Conservation (phyloP, 768 basidiomycete genomes). For the Mycena kentingensis region DNA sequence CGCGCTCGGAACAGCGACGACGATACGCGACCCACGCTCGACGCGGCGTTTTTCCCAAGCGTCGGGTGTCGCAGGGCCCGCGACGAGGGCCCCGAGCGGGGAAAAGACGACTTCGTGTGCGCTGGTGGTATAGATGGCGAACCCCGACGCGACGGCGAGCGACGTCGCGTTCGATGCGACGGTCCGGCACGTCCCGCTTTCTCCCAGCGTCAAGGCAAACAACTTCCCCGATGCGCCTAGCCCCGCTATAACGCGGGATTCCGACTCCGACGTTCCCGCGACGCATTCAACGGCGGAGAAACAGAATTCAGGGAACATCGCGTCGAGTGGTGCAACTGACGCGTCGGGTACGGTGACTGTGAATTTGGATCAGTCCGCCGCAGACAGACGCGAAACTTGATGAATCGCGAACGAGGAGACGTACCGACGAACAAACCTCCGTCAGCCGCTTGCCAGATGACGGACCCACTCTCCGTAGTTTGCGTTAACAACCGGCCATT, state of each 20-base stretch:
- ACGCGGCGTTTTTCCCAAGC: conserved; percentile 75
- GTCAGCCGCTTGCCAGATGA: conserved; percentile 45
- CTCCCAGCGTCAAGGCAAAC: conserved; percentile 43
- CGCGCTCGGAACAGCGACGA: conserved; percentile 80
- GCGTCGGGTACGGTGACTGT: conserved; percentile 1
- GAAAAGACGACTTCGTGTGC: conserved; percentile 80
- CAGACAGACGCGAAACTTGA: conserved; percentile 27
- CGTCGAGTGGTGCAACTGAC: conserved; percentile 21
- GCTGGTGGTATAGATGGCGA: conserved; percentile 82
- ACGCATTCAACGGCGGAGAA: conserved; percentile 43
- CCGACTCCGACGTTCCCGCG: conserved; percentile 17
- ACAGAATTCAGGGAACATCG: conserved; percentile 63
- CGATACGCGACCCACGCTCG: conserved; percentile 88
- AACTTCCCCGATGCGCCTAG: conserved; percentile 68
- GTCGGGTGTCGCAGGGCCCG: conserved; percentile 27
- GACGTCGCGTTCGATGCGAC: conserved; percentile 67
- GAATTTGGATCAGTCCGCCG: conserved; percentile 6
- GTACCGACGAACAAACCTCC: conserved; percentile 55
- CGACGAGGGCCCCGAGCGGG: conserved; percentile 44
- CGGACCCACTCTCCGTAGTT: conserved; percentile 23
- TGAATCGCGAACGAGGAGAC: conserved; percentile 20
- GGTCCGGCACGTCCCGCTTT: conserved; percentile 24
- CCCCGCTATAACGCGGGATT: conserved; percentile 44
- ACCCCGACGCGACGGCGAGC: conserved; percentile 70
- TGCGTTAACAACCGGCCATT: conserved; percentile 52